Evolutionary conservation across 2,329 filamentous ascomycete genomes (phyloP).

Genomic region (Aspergillus jensenii): DNA sequence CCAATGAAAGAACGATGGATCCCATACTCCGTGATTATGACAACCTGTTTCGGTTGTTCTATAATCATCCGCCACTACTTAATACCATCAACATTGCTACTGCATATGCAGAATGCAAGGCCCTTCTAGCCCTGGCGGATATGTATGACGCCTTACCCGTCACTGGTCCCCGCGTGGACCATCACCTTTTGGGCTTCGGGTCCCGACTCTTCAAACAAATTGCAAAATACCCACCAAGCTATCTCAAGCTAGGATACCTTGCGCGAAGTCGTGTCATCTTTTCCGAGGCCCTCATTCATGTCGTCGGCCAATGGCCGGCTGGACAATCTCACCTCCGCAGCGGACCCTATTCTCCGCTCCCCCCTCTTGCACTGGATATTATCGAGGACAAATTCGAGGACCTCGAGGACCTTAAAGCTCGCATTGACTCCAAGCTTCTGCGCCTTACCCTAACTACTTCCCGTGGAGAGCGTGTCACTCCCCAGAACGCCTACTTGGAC

Average conservation of each 20-base stretch:
- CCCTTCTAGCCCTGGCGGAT: slow-evolving; percentile 82
- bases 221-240: slow-evolving; percentile 90
- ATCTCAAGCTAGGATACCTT: slow-evolving; percentile 84
- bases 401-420: slow-evolving; percentile 76
- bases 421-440: slow-evolving; percentile 79
- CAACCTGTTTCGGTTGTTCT: slow-evolving; percentile 93
- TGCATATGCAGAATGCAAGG: slow-evolving; percentile 92
- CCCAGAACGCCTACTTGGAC: slow-evolving; percentile 77
- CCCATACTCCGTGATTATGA: slow-evolving; percentile 89
- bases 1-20: slow-evolving; percentile 57
- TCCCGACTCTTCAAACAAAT: slow-evolving; percentile 93
- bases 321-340: slow-evolving; percentile 73
- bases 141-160: slow-evolving; percentile 90
- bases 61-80: slow-evolving; percentile 82
- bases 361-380: slow-evolving; percentile 75
- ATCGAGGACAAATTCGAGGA: slow-evolving; percentile 96
- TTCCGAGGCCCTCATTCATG: slow-evolving; percentile 84
- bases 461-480: slow-evolving; percentile 78
- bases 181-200: slow-evolving; percentile 90
- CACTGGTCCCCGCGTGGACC: slow-evolving; percentile 85
- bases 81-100: slow-evolving; percentile 87
- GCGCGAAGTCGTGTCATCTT: slow-evolving; percentile 81
- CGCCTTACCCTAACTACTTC: slow-evolving; percentile 75
- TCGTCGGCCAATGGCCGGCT: slow-evolving; percentile 89
- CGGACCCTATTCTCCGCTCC: slow-evolving; percentile 56